phyloP scores from a whole-genome alignment of 495 filamentous ascomycete species.

The Polyplosphaeria fusca region DNA sequence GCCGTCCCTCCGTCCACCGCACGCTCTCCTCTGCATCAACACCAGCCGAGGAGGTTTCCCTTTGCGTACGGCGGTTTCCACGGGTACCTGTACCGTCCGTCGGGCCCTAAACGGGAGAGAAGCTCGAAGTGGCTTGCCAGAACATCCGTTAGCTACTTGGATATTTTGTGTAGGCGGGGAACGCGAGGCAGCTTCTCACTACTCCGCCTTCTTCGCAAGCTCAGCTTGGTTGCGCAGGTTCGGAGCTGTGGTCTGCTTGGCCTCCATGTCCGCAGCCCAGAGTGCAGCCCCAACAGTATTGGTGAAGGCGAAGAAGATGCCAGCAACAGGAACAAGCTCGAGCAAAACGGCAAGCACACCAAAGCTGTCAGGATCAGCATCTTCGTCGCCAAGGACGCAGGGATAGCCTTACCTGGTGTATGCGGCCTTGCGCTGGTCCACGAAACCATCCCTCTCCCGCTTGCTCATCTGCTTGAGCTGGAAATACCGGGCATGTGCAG shows the following conservation, averaged over 20 bases:
- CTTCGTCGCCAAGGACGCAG: no score
- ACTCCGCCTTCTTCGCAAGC: conserved; percentile 33
- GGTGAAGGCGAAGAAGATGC: conserved; percentile 83
- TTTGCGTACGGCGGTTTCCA: conserved; percentile 26
- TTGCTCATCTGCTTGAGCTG: conserved; percentile 79
- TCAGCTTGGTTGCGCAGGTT: conserved; percentile 28
- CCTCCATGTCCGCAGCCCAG: conserved; percentile 91
- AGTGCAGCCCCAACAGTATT: conserved; percentile 90
- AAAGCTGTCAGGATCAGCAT: conserved; percentile 53
- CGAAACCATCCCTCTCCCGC: conserved; percentile 59
- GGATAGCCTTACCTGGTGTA: conserved; percentile 67
- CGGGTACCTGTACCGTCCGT: conserved; percentile 21
- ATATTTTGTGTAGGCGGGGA: not conserved
- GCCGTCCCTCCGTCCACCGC: no score
- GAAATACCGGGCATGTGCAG: conserved; percentile 67
- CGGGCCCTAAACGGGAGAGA: not conserved
- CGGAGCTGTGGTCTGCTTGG: conserved; percentile 32
- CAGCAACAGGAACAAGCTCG: conserved; percentile 79
- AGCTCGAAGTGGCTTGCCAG: conserved; percentile 8
- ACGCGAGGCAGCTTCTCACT: conserved; percentile 10
- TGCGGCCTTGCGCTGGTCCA: conserved; percentile 59
- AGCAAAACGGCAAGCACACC: conserved; percentile 71
- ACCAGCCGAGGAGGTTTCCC: conserved; percentile 14
- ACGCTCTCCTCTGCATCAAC: no score
- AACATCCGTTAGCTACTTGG: not conserved